Evolutionary conservation across 148 eudicot genomes (phyloP).

Genomic region (Arctostaphylos glauca): DNA sequence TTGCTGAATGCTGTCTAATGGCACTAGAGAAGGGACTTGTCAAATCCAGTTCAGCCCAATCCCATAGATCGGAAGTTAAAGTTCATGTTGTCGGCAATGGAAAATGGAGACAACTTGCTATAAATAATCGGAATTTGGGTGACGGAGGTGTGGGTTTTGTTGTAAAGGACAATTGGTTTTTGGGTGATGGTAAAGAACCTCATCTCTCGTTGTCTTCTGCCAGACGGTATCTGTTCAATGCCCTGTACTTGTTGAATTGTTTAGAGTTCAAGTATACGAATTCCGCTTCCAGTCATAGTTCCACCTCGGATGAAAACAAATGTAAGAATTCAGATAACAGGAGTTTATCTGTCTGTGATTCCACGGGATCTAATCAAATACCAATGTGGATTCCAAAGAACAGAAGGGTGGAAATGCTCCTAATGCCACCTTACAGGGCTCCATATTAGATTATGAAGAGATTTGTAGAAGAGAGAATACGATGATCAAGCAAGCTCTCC

Average conservation of each 20-base stretch:
- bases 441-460: conserved; percentile 51
- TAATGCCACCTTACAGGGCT: conserved; percentile 34
- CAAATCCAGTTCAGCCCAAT: conserved; percentile 24
- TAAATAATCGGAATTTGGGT: conserved; percentile 34
- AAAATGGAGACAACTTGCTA: conserved; percentile 75
- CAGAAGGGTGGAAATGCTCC: conserved; percentile 42
- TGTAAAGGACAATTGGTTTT: conserved; percentile 29
- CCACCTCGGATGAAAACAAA: conserved; percentile 38
- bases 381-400: conserved; percentile 74
- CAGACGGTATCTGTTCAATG: conserved; percentile 67
- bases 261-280: conserved; percentile 34
- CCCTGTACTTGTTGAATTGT: conserved; percentile 48
- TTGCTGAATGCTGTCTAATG: conserved; percentile 86
- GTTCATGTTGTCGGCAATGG: conserved; percentile 76
- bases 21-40: conserved; percentile 63
- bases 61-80: conserved; percentile 39
- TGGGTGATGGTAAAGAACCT: conserved; percentile 37
- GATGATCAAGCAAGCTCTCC: conserved; percentile 69
- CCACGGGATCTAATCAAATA: conserved; percentile 41
- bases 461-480: conserved; percentile 56
- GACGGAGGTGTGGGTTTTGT: conserved; percentile 24
- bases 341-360: conserved; percentile 36
- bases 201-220: conserved; percentile 62
- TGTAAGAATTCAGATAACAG: conserved; percentile 30
- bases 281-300: conserved; percentile 29